Percentiles rank a stretch among this genome's conserved stretches.
phyloP scores from a whole-genome alignment of 1,284 basidiomycete species.

The Marasmius fiardii region DNA sequence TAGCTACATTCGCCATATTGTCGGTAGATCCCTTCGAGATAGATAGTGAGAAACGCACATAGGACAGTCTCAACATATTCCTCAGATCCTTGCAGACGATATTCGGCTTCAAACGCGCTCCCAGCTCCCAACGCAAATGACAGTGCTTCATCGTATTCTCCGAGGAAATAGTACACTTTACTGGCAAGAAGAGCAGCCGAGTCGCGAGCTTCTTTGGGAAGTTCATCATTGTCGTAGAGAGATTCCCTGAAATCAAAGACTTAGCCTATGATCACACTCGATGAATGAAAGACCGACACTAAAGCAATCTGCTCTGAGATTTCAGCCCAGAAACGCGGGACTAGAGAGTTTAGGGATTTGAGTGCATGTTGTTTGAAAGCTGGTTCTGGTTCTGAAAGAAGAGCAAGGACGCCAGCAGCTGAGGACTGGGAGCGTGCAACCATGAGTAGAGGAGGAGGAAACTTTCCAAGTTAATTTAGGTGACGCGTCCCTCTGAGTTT shows the following conservation, averaged over 20 bases:
- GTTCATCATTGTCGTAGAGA: conserved; percentile 79
- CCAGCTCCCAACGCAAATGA: conserved; percentile 92
- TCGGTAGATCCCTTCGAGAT: conserved; percentile 1
- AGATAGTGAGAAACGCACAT: conserved; percentile 51
- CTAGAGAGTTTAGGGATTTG: conserved; percentile 74
- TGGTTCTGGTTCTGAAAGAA: conserved; percentile 85
- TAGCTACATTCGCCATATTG: conserved; percentile 50
- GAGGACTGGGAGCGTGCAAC: conserved; percentile 70
- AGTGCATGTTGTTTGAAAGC: conserved; percentile 90
- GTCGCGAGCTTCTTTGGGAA: conserved; percentile 70
- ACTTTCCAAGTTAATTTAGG: conserved; percentile 25
- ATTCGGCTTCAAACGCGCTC: conserved; percentile 77
- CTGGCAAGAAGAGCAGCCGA: conserved; percentile 87
- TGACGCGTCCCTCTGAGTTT: conserved; percentile 27
- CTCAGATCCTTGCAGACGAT: conserved; percentile 55
- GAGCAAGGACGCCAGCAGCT: conserved; percentile 84
- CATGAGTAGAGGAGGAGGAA: conserved; percentile 40
- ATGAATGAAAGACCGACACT: conserved; percentile 58
- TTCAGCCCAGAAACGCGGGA: conserved; percentile 96
- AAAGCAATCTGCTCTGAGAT: conserved; percentile 90
- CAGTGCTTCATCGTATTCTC: conserved; percentile 90
- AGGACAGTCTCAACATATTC: conserved; percentile 95
- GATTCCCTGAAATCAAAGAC: conserved; percentile 64
- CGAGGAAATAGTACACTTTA: conserved; percentile 96
- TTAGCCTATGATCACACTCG: conserved; percentile 1